Base-by-base conservation (phyloP, 441 rosid species). In the Erodium moschatum region DNA sequence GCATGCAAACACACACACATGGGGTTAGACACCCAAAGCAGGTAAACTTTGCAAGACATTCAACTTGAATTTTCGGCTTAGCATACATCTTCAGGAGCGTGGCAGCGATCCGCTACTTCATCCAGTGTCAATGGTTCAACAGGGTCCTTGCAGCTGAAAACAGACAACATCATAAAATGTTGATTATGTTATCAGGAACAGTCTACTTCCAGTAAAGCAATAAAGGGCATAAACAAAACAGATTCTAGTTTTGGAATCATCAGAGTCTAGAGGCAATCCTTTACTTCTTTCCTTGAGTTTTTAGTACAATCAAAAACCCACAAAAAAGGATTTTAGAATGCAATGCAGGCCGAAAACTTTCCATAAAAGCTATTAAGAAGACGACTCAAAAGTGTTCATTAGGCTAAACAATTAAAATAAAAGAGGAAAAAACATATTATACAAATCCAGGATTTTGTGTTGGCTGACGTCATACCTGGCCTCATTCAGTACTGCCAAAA, bases 81-180 rank as follows among this genome's bases (percentile, higher is more conserved):
- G 63, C 78, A 52, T 88, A 91, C 98, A 64, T 91, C 87, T 78
- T 89, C 87, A 2, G 86, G 81, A 73, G 90, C 85, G 80, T 93
- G 97, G 81, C 98, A 93, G 12, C 90, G 96, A 0, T 91, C 93
- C 3, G 97, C 96, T 73, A 93, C 83, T 77, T 87, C 86, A 20
- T 94, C 91, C 44, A 94, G 81, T 7, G 90, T 88, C 88, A 94
- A 72, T 21, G 96, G 93, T 77, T 94, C 96, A 46, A 89, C 86
- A 12, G 98, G 97, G 60, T 94, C 84, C 80, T 89, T 91, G 74
- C 97, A 94, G 78, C 98, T 94, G 85, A 71, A 70, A 61, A 24
- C 21, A 69, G 27, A 24, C 27, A 63, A 63, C 10, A 66, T 20
- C 0, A 35, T 38, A 70, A 11, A 16, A 35, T 42, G 27, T 63